phyloP scores from a whole-genome alignment of 2,329 filamentous ascomycete genomes.

The Daldinia eschscholtzii region DNA sequence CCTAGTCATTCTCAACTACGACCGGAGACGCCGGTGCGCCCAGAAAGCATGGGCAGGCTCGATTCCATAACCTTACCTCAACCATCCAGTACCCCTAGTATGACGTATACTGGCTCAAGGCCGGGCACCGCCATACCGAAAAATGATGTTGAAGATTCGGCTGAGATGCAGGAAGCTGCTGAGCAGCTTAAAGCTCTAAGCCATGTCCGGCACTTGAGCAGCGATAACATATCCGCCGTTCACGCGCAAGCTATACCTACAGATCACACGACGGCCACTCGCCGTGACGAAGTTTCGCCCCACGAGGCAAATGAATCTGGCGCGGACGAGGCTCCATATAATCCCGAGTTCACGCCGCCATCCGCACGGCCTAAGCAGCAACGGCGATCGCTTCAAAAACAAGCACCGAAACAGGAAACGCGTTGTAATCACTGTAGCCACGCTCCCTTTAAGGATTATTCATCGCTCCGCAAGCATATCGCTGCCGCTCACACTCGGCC shows the following conservation, averaged over 20 bases:
- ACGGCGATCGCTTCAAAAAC: slow-evolving; percentile 62
- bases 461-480: slow-evolving; percentile 74
- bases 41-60: slow-evolving; percentile 44
- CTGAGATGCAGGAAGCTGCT: slow-evolving; percentile 76
- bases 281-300: slow-evolving; percentile 59
- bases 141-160: slow-evolving; percentile 71
- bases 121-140: slow-evolving; percentile 52
- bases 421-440: slow-evolving; percentile 72
- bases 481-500: slow-evolving; percentile 77
- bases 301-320: slow-evolving; percentile 57
- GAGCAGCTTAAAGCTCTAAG: slow-evolving; percentile 75
- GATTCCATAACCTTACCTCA: slow-evolving; percentile 48
- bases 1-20: slow-evolving; percentile 43
- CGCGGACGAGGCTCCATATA: slow-evolving; percentile 56
- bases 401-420: slow-evolving; percentile 69
- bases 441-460: slow-evolving; percentile 75
- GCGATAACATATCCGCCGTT: slow-evolving; percentile 54
- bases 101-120: slow-evolving; percentile 46
- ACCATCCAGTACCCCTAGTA: slow-evolving; percentile 41
- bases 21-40: slow-evolving; percentile 51
- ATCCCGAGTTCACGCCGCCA: slow-evolving; percentile 53
- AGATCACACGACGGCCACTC: slow-evolving; percentile 50
- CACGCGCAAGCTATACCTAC: slow-evolving; percentile 44
- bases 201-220: slow-evolving; percentile 69
- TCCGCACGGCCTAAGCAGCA: slow-evolving; percentile 58